phyloP scores from a whole-genome alignment of 176 grass and related monocot species.

The Oryza australiensis region DNA sequence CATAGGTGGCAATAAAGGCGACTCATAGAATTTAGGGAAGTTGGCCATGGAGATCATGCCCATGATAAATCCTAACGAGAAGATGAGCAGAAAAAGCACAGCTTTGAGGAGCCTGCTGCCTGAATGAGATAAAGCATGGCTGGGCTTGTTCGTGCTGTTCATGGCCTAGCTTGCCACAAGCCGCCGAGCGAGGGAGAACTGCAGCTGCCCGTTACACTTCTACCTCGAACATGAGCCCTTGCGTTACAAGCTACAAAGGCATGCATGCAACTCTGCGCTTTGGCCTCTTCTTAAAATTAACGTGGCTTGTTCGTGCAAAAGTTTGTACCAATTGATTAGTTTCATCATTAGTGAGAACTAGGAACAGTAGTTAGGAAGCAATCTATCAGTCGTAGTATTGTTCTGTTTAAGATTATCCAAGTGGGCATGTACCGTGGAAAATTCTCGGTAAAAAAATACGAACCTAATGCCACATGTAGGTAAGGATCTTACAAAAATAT shows the following conservation, averaged over 20 bases:
- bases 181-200: not conserved
- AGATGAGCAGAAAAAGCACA: conserved; percentile 12
- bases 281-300: conserved; percentile 8
- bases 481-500: not conserved
- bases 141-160: not conserved
- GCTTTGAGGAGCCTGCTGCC: not conserved
- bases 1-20: not conserved
- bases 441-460: not conserved
- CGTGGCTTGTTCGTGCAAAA: conserved; percentile 24
- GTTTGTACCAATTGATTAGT: not conserved
- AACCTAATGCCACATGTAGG: not conserved
- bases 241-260: not conserved
- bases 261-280: not conserved
- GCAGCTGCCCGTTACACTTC: not conserved
- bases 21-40: conserved; percentile 19
- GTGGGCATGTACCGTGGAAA: not conserved
- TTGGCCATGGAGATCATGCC: conserved; percentile 49
- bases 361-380: not conserved
- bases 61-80: conserved; percentile 47
- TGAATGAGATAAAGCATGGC: not conserved
- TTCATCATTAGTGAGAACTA: not conserved
- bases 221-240: not conserved
- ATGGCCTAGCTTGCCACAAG: not conserved
- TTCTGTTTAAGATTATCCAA: not conserved
- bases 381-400: not conserved